Base-by-base conservation (phyloP, 2,329 filamentous ascomycete species). In the Dactylellina haptotyla region DNA sequence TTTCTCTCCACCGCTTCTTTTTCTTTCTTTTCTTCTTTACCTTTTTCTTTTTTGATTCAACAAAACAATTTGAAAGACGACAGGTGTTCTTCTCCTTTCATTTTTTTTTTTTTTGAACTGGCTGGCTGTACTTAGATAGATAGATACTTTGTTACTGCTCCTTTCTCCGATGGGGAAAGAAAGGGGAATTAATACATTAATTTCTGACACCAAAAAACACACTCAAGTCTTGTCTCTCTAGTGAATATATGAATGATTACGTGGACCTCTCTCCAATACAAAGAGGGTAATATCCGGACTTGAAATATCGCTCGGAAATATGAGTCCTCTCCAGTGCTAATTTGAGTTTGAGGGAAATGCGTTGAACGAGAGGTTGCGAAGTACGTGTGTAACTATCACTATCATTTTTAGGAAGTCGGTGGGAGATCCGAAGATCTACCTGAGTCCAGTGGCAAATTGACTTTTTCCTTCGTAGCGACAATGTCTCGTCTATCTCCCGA, bases 131-230 rank as follows among this genome's bases (percentile, higher is more conserved):
- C 4, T 30, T 32, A 16, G 28, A 37, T 3, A 53, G 26, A 32
- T 3, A 46, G 16, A 12, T 46, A 25, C 43, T 50, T 50, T 50
- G 4, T 28, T 4, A 28, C 9, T 5, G 25, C 6, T 18, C 43
- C 43, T 46, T 46, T 46, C 4, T 23, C 20, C 46, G 25, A 53
- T 10, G 23, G 18, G 3, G 12, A 20, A 34, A 28, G 8, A 26
- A 39, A 41, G 30, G 5, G 32, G 14, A 37, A 30, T 41, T 57
- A 57, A 57, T 57, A 57, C 43, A 57, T 57, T 57, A 57, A 57
- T 57, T 50, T 57, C 34, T 43, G 3, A 20, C n/a, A 34, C 8
- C 20, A 20, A 51, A 30, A 8, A 30, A 51, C 6, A 43, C 39
- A 9, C 39, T 18, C 39, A 6, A 6, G 39, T 18, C 39, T 43